phyloP scores from a whole-genome alignment of 441 rosid genomes.

The Euphorbia celastroides region DNA sequence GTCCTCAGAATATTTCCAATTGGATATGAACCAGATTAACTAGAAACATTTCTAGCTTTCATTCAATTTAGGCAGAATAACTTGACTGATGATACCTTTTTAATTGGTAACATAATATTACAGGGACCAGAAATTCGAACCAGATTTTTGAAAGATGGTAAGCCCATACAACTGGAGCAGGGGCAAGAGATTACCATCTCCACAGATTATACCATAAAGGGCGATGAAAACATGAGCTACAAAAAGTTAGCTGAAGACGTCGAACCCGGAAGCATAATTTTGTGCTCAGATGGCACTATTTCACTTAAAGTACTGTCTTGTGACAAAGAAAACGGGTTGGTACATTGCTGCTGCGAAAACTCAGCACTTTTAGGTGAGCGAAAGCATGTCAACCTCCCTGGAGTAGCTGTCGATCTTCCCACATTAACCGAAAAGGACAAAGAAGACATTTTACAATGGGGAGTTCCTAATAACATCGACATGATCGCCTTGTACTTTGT shows the following conservation, averaged over 20 bases:
- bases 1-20: not conserved
- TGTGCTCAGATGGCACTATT: slow-evolving; percentile 92
- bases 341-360: slow-evolving; percentile 82
- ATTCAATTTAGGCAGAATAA: not conserved
- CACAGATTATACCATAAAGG: slow-evolving; percentile 71
- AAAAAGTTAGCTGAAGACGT: slow-evolving; percentile 74
- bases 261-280: slow-evolving; percentile 76
- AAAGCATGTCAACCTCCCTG: slow-evolving; percentile 93
- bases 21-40: not conserved
- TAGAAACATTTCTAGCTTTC: not conserved
- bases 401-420: slow-evolving; percentile 90
- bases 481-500: slow-evolving; percentile 97
- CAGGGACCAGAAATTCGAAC: slow-evolving; percentile 99
- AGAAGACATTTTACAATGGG: slow-evolving; percentile 88
- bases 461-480: slow-evolving; percentile 83
- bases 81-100: too few species aligned
- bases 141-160: slow-evolving; percentile 82
- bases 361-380: slow-evolving; percentile 89
- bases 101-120: slow-evolving; percentile 11
- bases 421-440: slow-evolving; percentile 91
- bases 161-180: slow-evolving; percentile 64
- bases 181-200: slow-evolving; percentile 81
- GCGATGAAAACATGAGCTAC: slow-evolving; percentile 89
- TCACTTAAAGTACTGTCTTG: slow-evolving; percentile 74
- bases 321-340: slow-evolving; percentile 56